These are phyloP conservation scores for Alloteropsis angusta DNA, from an alignment of 202 grass and related monocot genomes.

Conservation along the genomic window DNA sequence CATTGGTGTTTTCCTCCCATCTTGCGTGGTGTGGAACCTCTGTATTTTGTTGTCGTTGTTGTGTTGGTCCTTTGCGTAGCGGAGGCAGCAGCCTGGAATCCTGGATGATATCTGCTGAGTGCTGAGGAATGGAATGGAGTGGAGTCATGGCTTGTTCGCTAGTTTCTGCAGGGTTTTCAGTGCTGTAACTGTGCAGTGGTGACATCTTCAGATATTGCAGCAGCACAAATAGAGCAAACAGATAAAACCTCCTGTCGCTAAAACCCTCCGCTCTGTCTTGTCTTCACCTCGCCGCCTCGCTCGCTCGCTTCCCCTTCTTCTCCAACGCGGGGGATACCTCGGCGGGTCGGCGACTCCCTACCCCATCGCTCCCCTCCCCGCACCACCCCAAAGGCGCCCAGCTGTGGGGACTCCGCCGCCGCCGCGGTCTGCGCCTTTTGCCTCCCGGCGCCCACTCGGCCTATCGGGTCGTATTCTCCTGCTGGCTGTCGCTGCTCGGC, in stretches of 20 bases:
- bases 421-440: not conserved
- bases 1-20: too few species aligned
- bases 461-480: not conserved
- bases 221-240: not conserved
- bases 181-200: not conserved
- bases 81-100: not conserved
- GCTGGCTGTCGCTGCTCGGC: not conserved
- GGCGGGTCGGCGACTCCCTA: too few species aligned
- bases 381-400: not conserved
- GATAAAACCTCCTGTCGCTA: slow-evolving; percentile 29
- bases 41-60: not conserved
- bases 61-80: not conserved
- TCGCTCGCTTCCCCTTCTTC: not conserved
- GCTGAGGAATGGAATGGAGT: not conserved
- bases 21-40: not conserved
- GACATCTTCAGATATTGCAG: not conserved
- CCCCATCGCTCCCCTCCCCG: not conserved
- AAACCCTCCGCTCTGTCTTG: slow-evolving; percentile 1
- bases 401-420: not conserved
- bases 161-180: too few species aligned
- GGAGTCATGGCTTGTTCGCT: not conserved
- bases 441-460: not conserved
- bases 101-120: too few species aligned
- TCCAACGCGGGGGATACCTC: not conserved
- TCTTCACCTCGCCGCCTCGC: not conserved